These are phyloP conservation scores for Globisporangium alternatum DNA, from an alignment of 352 stramenopile species.

Conservation along the genomic window DNA sequence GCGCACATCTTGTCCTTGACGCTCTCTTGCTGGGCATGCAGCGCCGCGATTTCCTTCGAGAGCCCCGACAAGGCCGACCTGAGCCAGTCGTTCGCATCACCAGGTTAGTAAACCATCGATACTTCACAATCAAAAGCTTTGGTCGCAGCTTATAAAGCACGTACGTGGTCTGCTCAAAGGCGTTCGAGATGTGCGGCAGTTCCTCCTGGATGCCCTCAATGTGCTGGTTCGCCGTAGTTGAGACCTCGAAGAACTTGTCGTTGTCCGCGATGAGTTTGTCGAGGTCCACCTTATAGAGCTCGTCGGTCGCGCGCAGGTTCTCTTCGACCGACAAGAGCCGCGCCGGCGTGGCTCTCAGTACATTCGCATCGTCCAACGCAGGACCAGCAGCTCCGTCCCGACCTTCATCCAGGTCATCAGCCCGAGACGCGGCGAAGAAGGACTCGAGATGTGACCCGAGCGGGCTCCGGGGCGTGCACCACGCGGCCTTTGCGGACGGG, in stretches of 20 bases:
- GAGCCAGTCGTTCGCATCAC: neutral
- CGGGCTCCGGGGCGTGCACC: constrained; percentile 54
- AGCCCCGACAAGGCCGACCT: constrained; percentile 36
- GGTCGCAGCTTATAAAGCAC: neutral
- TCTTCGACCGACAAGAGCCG: constrained; percentile 47
- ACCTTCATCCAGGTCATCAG: neutral
- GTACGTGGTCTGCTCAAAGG: constrained; percentile 39
- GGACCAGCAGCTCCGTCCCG: neutral
- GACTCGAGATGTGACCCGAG: constrained; percentile 26
- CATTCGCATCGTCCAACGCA: neutral
- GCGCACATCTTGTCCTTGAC: constrained; percentile 38
- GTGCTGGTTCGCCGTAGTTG: constrained; percentile 44
- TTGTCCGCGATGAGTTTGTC: constrained; percentile 36
- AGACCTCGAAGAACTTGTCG: constrained; percentile 66
- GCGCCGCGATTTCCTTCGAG: constrained; percentile 38
- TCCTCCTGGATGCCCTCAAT: constrained; percentile 49
- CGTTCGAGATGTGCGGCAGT: constrained; percentile 32
- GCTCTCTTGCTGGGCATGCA: constrained; percentile 41
- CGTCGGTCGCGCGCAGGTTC: constrained; percentile 33
- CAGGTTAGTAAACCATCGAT: neutral
- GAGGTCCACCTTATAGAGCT: constrained; percentile 54
- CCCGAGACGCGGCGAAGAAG: constrained; percentile 30
- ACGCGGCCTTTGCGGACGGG: constrained; percentile 39
- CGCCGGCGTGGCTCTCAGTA: constrained; percentile 23
- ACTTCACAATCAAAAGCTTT: neutral